These are phyloP conservation scores for Penicillium arizonense DNA, from an alignment of 495 filamentous ascomycete genomes.

Conservation along the genomic window DNA sequence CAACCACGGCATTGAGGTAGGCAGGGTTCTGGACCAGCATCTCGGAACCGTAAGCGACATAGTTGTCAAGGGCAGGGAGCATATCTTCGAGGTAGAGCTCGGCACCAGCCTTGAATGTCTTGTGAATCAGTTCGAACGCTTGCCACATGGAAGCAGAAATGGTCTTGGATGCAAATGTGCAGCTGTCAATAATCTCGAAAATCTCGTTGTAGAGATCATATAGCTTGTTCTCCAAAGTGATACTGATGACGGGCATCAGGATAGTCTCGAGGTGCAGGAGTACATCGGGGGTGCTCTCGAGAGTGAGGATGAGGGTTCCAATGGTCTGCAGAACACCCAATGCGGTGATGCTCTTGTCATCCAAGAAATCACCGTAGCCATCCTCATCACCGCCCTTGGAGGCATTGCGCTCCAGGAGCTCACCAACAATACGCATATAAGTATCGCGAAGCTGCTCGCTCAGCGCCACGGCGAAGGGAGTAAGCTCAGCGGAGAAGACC, in stretches of 20 bases:
- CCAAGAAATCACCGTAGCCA: conserved; percentile 82
- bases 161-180: conserved; percentile 94
- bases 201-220: conserved; percentile 97
- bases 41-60: conserved; percentile 83
- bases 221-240: conserved; percentile 95
- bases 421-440: conserved; percentile 88
- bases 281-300: conserved; percentile 95
- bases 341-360: conserved; percentile 98
- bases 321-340: conserved; percentile 97
- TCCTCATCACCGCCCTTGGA: conserved; percentile 70
- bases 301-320: conserved; percentile 90
- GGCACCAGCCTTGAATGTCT: conserved; percentile 94
- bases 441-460: conserved; percentile 96
- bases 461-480: conserved; percentile 95
- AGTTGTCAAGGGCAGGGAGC: conserved; percentile 97
- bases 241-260: conserved; percentile 92
- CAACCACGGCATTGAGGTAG: conserved; percentile 81
- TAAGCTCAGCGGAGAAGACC: conserved; percentile 92
- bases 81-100: conserved; percentile 99
- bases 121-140: conserved; percentile 93
- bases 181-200: conserved; percentile 98
- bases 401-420: conserved; percentile 80
- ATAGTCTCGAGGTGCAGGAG: conserved; percentile 91
- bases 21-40: conserved; percentile 77
- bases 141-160: conserved; percentile 98